A percentile compares a stretch with the other conserved stretches of the same genome.
These are phyloP conservation scores for Aureobasidium zeae DNA, from an alignment of 2,329 filamentous ascomycete genomes.

Conservation along the genomic window DNA sequence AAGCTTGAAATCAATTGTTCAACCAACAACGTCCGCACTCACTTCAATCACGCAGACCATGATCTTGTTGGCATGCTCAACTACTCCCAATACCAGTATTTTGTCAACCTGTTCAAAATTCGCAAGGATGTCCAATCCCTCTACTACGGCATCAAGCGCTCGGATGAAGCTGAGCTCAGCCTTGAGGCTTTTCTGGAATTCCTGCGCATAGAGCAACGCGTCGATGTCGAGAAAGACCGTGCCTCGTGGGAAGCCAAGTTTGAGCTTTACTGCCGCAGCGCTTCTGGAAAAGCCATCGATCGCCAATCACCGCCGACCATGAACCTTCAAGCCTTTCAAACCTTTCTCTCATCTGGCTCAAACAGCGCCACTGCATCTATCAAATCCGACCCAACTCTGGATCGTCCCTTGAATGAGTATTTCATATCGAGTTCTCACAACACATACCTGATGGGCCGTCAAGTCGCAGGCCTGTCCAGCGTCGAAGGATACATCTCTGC, in stretches of 20 bases:
- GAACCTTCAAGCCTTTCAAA: slow-evolving; percentile 68
- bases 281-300: slow-evolving; percentile 32
- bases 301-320: slow-evolving; percentile 46
- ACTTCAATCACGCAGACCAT: slow-evolving; percentile 66
- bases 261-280: slow-evolving; percentile 48
- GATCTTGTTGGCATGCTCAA: slow-evolving; percentile 57
- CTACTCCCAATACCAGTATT: slow-evolving; percentile 72
- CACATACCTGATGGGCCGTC: slow-evolving; percentile 86
- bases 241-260: slow-evolving; percentile 65
- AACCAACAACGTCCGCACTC: slow-evolving; percentile 59
- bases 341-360: slow-evolving; percentile 63
- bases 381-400: slow-evolving; percentile 42
- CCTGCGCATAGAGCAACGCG: slow-evolving; percentile 61
- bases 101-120: slow-evolving; percentile 74
- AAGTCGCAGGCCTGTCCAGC: slow-evolving; percentile 82
- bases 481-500: slow-evolving; percentile 91
- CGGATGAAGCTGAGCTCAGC: slow-evolving; percentile 52
- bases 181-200: slow-evolving; percentile 67
- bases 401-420: slow-evolving; percentile 88
- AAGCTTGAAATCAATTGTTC: slow-evolving; percentile 89
- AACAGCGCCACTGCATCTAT: slow-evolving; percentile 52
- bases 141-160: slow-evolving; percentile 49
- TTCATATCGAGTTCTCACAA: slow-evolving; percentile 99
- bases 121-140: slow-evolving; percentile 71
- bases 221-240: slow-evolving; percentile 61